These are phyloP conservation scores for Amanita exitialis DNA, from an alignment of 768 basidiomycete genomes.

Conservation along the genomic window DNA sequence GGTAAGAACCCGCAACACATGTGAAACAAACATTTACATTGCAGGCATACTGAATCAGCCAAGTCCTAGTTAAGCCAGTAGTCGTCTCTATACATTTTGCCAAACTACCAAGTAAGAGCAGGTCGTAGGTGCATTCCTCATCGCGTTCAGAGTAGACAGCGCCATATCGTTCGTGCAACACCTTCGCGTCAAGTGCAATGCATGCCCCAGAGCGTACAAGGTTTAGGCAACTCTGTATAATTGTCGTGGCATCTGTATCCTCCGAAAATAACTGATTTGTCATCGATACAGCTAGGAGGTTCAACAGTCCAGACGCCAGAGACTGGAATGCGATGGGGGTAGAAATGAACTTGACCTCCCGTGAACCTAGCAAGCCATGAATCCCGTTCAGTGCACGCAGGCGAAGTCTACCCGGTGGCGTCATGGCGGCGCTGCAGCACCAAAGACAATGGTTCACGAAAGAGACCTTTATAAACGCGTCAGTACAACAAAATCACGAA, in stretches of 20 bases:
- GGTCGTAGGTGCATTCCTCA: constrained; percentile 19
- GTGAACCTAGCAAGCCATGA: constrained; percentile 32
- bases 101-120: constrained; percentile 37
- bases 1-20: not conserved
- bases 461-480: constrained; percentile 18
- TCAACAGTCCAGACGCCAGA: constrained; percentile 40
- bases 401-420: constrained; percentile 29
- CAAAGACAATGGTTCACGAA: constrained; percentile 56
- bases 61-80: constrained; percentile 30
- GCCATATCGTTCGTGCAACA: constrained; percentile 44
- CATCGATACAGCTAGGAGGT: constrained; percentile 29
- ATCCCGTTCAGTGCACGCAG: constrained; percentile 41
- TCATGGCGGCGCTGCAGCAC: constrained; percentile 56
- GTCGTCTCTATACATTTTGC: constrained; percentile 42
- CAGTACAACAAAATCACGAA: not conserved
- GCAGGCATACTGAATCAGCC: constrained; percentile 37
- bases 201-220: constrained; percentile 36
- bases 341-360: constrained; percentile 16
- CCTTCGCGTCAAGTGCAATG: constrained; percentile 35
- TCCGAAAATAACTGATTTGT: constrained; percentile 9
- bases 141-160: constrained; percentile 20
- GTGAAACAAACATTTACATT: constrained; percentile 28
- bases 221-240: constrained; percentile 32
- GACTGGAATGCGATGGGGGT: constrained; percentile 39
- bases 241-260: constrained; percentile 21